phyloP scores from a whole-genome alignment of 805 yeast species.

The Tetrapisispora phaffii region DNA sequence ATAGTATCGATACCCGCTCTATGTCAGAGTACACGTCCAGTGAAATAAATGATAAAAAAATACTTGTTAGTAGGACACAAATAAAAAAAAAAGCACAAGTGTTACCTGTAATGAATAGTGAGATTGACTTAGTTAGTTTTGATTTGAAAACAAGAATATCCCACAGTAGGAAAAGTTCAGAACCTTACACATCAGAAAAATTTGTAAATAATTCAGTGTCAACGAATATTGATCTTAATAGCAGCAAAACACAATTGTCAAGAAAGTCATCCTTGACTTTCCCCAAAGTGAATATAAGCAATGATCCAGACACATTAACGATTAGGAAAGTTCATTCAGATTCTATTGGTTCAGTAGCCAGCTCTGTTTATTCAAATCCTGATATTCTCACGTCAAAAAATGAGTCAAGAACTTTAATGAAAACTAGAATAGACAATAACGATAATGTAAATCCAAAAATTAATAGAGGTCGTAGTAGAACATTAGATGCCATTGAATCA shows the following conservation, averaged over 20 bases:
- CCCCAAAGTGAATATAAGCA: neutral
- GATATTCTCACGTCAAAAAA: neutral
- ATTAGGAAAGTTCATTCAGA: slow-evolving; percentile 3
- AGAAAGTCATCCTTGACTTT: neutral
- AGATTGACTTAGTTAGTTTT: neutral
- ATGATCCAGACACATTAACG: neutral
- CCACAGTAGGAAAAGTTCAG: neutral
- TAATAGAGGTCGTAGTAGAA: slow-evolving; percentile 26
- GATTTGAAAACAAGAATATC: neutral
- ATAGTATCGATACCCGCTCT: neutral
- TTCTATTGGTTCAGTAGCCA: neutral
- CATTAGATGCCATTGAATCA: slow-evolving; percentile 23
- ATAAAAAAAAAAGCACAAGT: neutral
- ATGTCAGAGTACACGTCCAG: neutral
- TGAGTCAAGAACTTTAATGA: neutral
- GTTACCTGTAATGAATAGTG: neutral
- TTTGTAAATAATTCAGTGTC: neutral
- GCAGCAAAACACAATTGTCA: neutral
- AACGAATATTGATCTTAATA: neutral
- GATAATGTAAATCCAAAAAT: neutral
- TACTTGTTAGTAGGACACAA: neutral
- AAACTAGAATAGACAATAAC: neutral
- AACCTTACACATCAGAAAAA: neutral
- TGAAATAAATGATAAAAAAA: neutral
- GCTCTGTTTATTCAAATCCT: slow-evolving; percentile 1